phyloP scores from a whole-genome alignment of 148 eudicot species.

The Chenopodium berlandieri region DNA sequence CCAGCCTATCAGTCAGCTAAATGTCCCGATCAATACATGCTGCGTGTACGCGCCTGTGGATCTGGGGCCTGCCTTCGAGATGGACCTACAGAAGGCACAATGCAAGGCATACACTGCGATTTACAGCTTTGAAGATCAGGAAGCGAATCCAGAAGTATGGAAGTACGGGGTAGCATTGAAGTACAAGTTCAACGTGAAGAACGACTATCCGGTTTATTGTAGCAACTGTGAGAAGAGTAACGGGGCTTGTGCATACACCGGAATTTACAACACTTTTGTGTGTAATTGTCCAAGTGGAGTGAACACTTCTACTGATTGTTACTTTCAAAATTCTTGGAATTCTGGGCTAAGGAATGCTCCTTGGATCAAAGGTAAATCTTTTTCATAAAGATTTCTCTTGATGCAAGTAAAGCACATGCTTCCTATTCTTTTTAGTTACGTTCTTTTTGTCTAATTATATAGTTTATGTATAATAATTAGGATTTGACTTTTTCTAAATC shows the following conservation, averaged over 20 bases:
- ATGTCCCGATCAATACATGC: constrained; percentile 55
- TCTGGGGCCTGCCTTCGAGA: constrained; percentile 79
- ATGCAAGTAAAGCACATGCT: constrained; percentile 26
- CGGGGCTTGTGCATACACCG: constrained; percentile 71
- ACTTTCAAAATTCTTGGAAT: constrained; percentile 54
- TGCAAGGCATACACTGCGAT: constrained; percentile 75
- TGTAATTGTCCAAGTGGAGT: constrained; percentile 75
- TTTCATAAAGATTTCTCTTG: constrained; percentile 9
- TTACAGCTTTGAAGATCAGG: constrained; percentile 54
- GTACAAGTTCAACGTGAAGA: constrained; percentile 72
- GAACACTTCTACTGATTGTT: constrained; percentile 68
- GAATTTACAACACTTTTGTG: constrained; percentile 42
- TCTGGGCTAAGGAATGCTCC: constrained; percentile 35
- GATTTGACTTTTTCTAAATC: constrained; percentile 6
- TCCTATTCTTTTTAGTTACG: background rate
- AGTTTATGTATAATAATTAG: background rate
- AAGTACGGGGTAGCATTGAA: constrained; percentile 68
- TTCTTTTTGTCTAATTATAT: background rate
- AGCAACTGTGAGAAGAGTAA: constrained; percentile 68
- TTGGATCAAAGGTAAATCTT: constrained; percentile 31
- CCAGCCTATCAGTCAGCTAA: constrained; percentile 64
- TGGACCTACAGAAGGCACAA: constrained; percentile 64
- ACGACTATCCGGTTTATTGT: constrained; percentile 60
- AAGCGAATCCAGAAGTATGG: constrained; percentile 57
- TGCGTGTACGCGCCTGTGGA: constrained; percentile 92